A percentile compares a stretch with the other conserved stretches of the same genome.
Evolutionary conservation across 352 stramenopile genomes (phyloP).

Genomic region (Halophytophthora polymorphica): DNA sequence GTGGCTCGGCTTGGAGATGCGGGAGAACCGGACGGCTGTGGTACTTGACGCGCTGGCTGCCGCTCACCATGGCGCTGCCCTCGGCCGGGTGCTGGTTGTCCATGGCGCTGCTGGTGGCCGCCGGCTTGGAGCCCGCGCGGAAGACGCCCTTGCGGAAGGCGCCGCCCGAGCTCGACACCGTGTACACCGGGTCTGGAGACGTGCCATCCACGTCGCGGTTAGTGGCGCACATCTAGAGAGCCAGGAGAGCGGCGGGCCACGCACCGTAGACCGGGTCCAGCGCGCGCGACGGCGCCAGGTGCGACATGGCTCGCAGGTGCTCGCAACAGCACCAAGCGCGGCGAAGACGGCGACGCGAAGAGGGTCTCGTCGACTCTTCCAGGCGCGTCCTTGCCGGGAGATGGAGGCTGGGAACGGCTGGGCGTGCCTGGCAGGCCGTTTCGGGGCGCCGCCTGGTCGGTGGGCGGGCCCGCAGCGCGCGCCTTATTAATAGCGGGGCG

Average conservation of each 20-base stretch:
- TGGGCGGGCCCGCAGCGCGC: too few relatives aligned
- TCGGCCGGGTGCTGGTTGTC: slow-evolving; percentile 31
- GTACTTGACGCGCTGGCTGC: slow-evolving; percentile 84
- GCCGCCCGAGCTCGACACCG: slow-evolving; percentile 62
- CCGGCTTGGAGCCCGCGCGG: slow-evolving; percentile 30
- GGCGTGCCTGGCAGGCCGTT: too few relatives aligned
- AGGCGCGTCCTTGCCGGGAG: too few relatives aligned
- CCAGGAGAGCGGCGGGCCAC: neutral
- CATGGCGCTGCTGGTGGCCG: slow-evolving; percentile 25
- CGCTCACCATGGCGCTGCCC: slow-evolving; percentile 47
- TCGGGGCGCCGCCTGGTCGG: too few relatives aligned
- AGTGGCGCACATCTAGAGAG: slow-evolving; percentile 3
- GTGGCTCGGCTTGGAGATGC: slow-evolving; percentile 81
- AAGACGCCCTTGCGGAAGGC: slow-evolving; percentile 62
- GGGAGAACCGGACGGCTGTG: slow-evolving; percentile 88
- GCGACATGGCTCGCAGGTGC: slow-evolving; percentile 39
- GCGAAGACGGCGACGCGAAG: too few relatives aligned
- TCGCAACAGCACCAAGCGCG: too few relatives aligned
- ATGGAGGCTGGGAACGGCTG: too few relatives aligned
- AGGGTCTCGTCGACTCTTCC: too few relatives aligned
- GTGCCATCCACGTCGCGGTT: neutral
- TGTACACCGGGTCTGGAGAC: slow-evolving; percentile 66
- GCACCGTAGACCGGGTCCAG: slow-evolving; percentile 81
- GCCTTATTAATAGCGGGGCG: too few relatives aligned
- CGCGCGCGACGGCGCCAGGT: slow-evolving; percentile 48